These are phyloP conservation scores for Stemphylium lycopersici DNA, from an alignment of 2,329 filamentous ascomycete species.

Conservation along the genomic window DNA sequence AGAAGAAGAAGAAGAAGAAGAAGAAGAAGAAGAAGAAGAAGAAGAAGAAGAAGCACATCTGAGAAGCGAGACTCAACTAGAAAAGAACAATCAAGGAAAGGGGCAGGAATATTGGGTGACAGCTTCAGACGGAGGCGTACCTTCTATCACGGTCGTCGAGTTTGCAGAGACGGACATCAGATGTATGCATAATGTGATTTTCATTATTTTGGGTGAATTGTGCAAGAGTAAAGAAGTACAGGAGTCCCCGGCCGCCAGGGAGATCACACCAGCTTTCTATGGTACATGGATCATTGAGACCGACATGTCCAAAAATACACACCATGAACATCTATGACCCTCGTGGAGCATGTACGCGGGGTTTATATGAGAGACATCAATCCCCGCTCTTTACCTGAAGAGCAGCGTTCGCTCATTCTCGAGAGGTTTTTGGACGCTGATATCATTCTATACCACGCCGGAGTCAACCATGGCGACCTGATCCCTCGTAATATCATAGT, in stretches of 20 bases:
- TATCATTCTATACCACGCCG: neutral
- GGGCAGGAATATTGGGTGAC: no score
- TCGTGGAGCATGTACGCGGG: conserved; percentile 1
- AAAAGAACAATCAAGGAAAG: no score
- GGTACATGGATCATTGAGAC: neutral
- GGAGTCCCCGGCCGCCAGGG: neutral
- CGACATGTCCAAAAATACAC: neutral
- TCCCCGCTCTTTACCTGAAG: neutral
- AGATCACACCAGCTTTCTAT: neutral
- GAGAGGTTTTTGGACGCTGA: conserved; percentile 1
- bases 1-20: no score
- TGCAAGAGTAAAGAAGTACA: neutral
- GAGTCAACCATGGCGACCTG: conserved; percentile 5
- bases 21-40: no score
- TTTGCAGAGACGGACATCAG: no score
- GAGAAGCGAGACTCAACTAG: no score
- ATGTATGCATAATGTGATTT: no score
- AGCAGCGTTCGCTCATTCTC: neutral
- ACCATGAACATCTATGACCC: neutral
- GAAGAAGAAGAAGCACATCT: no score
- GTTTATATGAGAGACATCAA: neutral
- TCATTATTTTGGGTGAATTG: no score
- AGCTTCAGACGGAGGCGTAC: no score
- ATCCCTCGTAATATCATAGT: conserved; percentile 17
- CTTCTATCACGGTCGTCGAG: no score